Conservation (phyloP, 331 rosid species). For the Rosa hybrid region DNA sequence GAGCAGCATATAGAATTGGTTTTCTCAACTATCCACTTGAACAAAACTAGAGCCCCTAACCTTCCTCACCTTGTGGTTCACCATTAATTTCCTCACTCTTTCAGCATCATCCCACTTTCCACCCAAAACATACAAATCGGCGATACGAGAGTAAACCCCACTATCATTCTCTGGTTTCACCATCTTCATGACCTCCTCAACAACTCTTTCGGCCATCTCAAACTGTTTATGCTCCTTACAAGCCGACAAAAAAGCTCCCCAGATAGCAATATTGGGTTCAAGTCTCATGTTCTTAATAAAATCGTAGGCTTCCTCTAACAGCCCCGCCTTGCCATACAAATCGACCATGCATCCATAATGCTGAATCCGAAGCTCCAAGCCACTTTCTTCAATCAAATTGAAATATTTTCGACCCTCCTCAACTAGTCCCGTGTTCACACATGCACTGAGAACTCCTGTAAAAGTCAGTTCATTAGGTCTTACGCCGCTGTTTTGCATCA, state of each 20-base stretch:
- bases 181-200: slow-evolving; percentile 43
- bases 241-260: slow-evolving; percentile 55
- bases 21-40: slow-evolving; percentile 23
- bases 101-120: slow-evolving; percentile 66
- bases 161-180: slow-evolving; percentile 45
- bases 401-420: slow-evolving; percentile 50
- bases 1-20: not conserved
- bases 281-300: slow-evolving; percentile 49
- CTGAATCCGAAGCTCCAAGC: slow-evolving; percentile 55
- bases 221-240: slow-evolving; percentile 57
- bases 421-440: slow-evolving; percentile 50
- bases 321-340: slow-evolving; percentile 62
- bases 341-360: slow-evolving; percentile 67
- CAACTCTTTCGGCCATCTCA: slow-evolving; percentile 60
- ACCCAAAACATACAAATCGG: slow-evolving; percentile 56
- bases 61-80: slow-evolving; percentile 35
- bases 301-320: slow-evolving; percentile 57
- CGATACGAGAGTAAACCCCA: slow-evolving; percentile 50
- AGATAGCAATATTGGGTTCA: slow-evolving; percentile 52
- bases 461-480: slow-evolving; percentile 61
- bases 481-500: slow-evolving; percentile 46
- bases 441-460: slow-evolving; percentile 66
- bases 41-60: slow-evolving; percentile 43
- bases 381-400: slow-evolving; percentile 52
- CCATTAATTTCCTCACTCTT: slow-evolving; percentile 47